phyloP scores from a whole-genome alignment of 805 yeast species.

The Candida nemodendra region DNA sequence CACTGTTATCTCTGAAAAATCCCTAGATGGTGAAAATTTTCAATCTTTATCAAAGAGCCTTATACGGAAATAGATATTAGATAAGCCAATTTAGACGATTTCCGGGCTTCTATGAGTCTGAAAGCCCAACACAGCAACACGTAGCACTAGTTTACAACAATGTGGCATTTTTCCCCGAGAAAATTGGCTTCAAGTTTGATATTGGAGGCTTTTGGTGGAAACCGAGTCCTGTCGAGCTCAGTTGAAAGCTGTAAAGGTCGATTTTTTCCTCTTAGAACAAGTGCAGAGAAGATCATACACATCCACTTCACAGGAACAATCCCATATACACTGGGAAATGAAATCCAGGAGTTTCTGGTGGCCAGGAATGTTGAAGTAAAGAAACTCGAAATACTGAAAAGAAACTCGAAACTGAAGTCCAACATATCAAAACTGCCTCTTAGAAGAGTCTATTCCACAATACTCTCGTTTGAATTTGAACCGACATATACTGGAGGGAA shows the following conservation, averaged over 20 bases:
- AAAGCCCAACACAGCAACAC: no score
- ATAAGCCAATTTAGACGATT: no score
- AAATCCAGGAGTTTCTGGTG: slow-evolving; percentile 56
- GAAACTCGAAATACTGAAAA: slow-evolving; percentile 22
- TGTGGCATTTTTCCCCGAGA: no score
- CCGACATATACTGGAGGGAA: slow-evolving; percentile 93
- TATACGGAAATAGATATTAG: no score
- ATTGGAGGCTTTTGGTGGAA: no score
- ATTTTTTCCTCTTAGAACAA: slow-evolving; percentile 16
- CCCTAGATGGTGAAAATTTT: no score
- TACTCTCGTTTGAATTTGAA: slow-evolving; percentile 80
- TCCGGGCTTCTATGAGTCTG: no score
- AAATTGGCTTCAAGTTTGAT: no score
- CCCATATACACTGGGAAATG: slow-evolving; percentile 48
- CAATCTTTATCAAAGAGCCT: no score
- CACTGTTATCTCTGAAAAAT: no score
- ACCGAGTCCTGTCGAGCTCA: no score
- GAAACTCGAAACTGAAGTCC: slow-evolving; percentile 15
- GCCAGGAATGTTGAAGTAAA: slow-evolving; percentile 58
- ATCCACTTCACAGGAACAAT: slow-evolving; percentile 39
- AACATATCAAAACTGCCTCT: slow-evolving; percentile 13
- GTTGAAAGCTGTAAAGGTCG: slow-evolving; percentile 9
- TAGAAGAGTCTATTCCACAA: slow-evolving; percentile 58
- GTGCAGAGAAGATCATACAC: slow-evolving; percentile 41
- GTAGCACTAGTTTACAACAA: no score